Evolutionary conservation across 2,329 filamentous ascomycete species (phyloP).

Genomic region (Orbilia brochopaga): DNA sequence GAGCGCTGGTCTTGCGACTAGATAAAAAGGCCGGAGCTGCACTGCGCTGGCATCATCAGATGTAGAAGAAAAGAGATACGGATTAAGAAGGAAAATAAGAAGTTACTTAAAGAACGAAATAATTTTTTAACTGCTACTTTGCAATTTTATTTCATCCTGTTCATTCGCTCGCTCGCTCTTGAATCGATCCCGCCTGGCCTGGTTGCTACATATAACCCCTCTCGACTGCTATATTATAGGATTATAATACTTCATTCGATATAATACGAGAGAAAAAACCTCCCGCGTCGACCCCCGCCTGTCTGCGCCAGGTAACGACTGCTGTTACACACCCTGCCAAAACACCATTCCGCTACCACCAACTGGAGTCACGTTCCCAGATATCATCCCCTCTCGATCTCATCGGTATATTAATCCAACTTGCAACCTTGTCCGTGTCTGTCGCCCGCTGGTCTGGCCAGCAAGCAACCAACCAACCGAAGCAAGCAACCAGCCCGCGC

Average conservation of each 20-base stretch:
- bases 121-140: not conserved
- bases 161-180: not conserved
- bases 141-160: not conserved
- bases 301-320: conserved; percentile 24
- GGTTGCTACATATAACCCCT: not conserved
- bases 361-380: too few relatives aligned
- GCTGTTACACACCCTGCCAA: conserved; percentile 30
- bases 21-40: conserved; percentile 7
- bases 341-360: conserved; percentile 5
- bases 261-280: conserved; percentile 27
- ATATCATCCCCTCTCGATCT: not conserved
- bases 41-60: conserved; percentile 1
- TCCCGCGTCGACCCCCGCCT: conserved; percentile 32
- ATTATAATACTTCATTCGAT: conserved; percentile 6
- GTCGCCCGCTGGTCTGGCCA: not conserved
- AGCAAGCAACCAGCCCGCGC: not conserved
- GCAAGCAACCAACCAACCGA: too few relatives aligned
- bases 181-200: not conserved
- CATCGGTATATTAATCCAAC: not conserved
- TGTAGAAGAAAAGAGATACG: not conserved
- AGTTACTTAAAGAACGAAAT: too few relatives aligned
- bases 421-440: not conserved
- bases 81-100: not conserved
- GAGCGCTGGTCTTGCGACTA: not conserved
- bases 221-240: not conserved